A percentile compares a stretch with the other conserved stretches of the same genome.
Conservation (phyloP, 2,329 filamentous ascomycete genomes). For the Trichoderma citrinoviride region DNA sequence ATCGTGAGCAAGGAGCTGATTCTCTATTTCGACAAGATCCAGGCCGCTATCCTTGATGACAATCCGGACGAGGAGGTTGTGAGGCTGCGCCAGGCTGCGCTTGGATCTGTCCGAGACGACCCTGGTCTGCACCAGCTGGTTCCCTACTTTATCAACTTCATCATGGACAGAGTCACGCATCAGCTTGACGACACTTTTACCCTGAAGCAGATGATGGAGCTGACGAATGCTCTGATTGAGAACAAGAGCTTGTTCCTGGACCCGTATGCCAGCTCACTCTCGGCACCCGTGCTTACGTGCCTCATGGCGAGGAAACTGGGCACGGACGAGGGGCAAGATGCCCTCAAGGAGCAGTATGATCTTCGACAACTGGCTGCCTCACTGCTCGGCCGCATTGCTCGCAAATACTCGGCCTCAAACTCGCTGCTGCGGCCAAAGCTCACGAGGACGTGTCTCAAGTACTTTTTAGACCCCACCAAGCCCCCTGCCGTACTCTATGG, state of each 20-base stretch:
- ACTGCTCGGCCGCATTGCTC: slow-evolving; percentile 73
- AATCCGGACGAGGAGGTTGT: slow-evolving; percentile 73
- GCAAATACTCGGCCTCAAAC: slow-evolving; percentile 77
- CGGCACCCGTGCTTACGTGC: slow-evolving; percentile 88
- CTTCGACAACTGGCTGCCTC: slow-evolving; percentile 83
- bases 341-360: slow-evolving; percentile 65
- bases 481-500: slow-evolving; percentile 85
- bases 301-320: slow-evolving; percentile 77
- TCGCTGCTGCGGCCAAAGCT: slow-evolving; percentile 82
- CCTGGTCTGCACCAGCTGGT: slow-evolving; percentile 92
- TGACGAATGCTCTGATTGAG: slow-evolving; percentile 77
- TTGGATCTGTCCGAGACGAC: slow-evolving; percentile 82
- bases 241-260: slow-evolving; percentile 75
- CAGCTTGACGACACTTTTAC: slow-evolving; percentile 86
- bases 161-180: slow-evolving; percentile 94
- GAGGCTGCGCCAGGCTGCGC: slow-evolving; percentile 74
- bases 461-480: slow-evolving; percentile 83
- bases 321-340: slow-evolving; percentile 49
- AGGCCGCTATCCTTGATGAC: slow-evolving; percentile 82
- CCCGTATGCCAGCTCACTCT: slow-evolving; percentile 62
- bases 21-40: slow-evolving; percentile 95
- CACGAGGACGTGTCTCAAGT: slow-evolving; percentile 88
- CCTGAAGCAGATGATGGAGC: slow-evolving; percentile 86
- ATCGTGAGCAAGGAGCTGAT: slow-evolving; percentile 94
- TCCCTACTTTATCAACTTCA: slow-evolving; percentile 94